Evolutionary conservation across 2,329 filamentous ascomycete genomes (phyloP).

Genomic region (Cladosporium sp.): DNA sequence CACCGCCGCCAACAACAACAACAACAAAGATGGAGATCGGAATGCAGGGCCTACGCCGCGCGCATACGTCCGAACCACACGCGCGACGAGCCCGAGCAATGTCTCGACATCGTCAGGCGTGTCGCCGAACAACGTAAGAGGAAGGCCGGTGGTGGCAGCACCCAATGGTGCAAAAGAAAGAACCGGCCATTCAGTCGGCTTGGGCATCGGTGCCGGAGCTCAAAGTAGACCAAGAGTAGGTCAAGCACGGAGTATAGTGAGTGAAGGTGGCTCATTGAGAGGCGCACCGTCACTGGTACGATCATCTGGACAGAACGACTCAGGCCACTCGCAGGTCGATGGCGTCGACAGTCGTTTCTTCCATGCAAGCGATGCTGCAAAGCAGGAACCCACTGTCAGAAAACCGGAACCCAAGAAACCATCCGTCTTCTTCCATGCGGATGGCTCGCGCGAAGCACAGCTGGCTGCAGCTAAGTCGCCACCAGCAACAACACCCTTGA

Average conservation of each 20-base stretch:
- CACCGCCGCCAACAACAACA: not conserved
- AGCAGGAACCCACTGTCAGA: slow-evolving; percentile 33
- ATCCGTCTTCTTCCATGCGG: slow-evolving; percentile 53
- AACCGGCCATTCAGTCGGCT: slow-evolving; percentile 22
- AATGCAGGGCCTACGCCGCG: slow-evolving; percentile 10
- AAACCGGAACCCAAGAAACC: slow-evolving; percentile 46
- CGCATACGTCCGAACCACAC: slow-evolving; percentile 1
- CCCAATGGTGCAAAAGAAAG: slow-evolving; percentile 23
- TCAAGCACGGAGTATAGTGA: slow-evolving; percentile 40
- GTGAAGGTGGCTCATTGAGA: slow-evolving; percentile 33
- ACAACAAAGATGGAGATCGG: slow-evolving; percentile 13
- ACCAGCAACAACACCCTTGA: slow-evolving; percentile 27
- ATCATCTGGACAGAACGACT: slow-evolving; percentile 36
- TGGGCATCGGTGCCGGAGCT: slow-evolving; percentile 18
- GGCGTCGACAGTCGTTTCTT: slow-evolving; percentile 73
- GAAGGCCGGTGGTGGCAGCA: slow-evolving; percentile 10
- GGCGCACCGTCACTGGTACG: slow-evolving; percentile 36
- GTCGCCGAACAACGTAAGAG: slow-evolving; percentile 11
- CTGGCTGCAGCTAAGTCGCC: not conserved
- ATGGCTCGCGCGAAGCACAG: slow-evolving; percentile 45
- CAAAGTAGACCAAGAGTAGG: slow-evolving; percentile 21
- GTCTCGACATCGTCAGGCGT: not conserved
- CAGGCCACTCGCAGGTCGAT: slow-evolving; percentile 23
- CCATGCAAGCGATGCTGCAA: slow-evolving; percentile 73
- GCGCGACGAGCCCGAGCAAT: slow-evolving; percentile 2